A percentile compares a stretch with the other conserved stretches of the same genome.
These are phyloP conservation scores for Echium plantagineum DNA, from an alignment of 257 asterid genomes.

Conservation along the genomic window DNA sequence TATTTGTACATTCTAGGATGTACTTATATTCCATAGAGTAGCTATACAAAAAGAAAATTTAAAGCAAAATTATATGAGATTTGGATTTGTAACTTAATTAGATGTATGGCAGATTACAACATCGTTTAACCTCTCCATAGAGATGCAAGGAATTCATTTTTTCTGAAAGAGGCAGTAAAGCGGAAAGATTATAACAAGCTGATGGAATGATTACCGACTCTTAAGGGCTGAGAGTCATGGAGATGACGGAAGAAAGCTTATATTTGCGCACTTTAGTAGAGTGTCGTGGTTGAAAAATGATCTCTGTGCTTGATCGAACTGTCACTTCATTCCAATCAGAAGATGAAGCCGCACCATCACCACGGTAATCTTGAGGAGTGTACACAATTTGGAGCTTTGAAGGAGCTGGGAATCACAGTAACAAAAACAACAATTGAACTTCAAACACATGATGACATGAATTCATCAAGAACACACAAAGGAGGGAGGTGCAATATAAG, in stretches of 20 bases:
- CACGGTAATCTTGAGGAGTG: slow-evolving; percentile 63
- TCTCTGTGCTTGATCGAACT: slow-evolving; percentile 67
- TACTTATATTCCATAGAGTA: too few species aligned
- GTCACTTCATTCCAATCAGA: slow-evolving; percentile 62
- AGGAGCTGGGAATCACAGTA: slow-evolving; percentile 25
- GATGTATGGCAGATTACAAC: too few species aligned
- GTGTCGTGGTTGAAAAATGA: slow-evolving; percentile 57
- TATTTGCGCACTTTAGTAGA: slow-evolving; percentile 51
- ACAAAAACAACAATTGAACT: background rate
- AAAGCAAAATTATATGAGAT: too few species aligned
- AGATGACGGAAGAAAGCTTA: slow-evolving; percentile 60
- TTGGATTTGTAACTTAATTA: too few species aligned
- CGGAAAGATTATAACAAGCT: background rate
- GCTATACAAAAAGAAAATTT: too few species aligned
- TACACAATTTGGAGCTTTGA: slow-evolving; percentile 65
- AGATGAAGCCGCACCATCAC: slow-evolving; percentile 42
- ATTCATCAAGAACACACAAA: too few species aligned
- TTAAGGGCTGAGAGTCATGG: slow-evolving; percentile 69
- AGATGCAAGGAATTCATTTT: background rate
- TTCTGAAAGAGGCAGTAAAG: background rate
- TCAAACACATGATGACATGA: too few species aligned
- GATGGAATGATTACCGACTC: background rate
- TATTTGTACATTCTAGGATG: too few species aligned
- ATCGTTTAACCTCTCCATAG: too few species aligned
- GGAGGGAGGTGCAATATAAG: background rate